Base-by-base conservation (phyloP, 768 basidiomycete genomes). In the Inosperma sp. region DNA sequence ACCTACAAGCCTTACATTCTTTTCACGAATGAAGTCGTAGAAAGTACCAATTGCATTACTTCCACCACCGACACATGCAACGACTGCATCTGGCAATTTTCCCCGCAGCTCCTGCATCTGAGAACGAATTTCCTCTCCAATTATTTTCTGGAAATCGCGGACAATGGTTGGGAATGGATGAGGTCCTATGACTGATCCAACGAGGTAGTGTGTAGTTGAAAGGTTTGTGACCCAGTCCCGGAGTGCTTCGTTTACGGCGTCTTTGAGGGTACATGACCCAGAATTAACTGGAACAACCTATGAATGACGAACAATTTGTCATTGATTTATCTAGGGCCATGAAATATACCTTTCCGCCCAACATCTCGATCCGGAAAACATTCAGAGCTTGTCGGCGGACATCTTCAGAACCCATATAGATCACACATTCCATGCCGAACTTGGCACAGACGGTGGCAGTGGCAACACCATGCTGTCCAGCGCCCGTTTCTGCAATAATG, bases 161-260 rank as follows among this genome's bases (percentile, higher is more conserved):
- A 99, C 96, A 52, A 99, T 91, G 17, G 96, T 98, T 2, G 96
- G 96, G 83, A 99, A 98, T 2, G 96, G 96, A 67, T 97, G 94
- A 3, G 96, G 96, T 13, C 96, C 96, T 57, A 99, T 97, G 35
- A 84, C 92, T 13, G 94, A 97, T 25, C 96, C 96, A 55, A 99
- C 91, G 57, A 97, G 82, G 71, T 97, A 99, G 70, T 98, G 93
- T 1, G 95, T 98, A 5, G 75, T 91, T 10, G 91, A 74, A 26
- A 99, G 79, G 66, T 97, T 94, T 25, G 94, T 93, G 9, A 98
- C 96, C 96, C 96, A 98, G 69, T 97, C 94, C 35, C 96, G 84
- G 80, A 98, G 81, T 5, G 96, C 95, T 56, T 97, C 95, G 72
- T 97, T 99, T 57, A 98, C 93, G 22, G 96, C 95, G 61, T 98